These are phyloP conservation scores for Lizanozyma gosingica DNA, from an alignment of 1,139 yeast genomes.

Conservation along the genomic window DNA sequence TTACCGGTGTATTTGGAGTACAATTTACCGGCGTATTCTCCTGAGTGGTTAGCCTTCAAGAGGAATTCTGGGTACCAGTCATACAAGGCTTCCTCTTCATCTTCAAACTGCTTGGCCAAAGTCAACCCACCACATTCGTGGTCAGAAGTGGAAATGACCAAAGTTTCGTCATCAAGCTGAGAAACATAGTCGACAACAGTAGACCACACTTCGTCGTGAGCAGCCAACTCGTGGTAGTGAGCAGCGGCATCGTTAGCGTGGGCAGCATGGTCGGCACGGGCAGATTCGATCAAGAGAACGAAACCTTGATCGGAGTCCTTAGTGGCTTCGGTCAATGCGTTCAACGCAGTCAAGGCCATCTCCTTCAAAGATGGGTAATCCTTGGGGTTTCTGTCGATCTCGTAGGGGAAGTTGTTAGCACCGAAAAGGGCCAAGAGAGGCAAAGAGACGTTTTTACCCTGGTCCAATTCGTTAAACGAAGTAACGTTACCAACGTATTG, in stretches of 20 bases:
- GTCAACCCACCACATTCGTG: conserved; percentile 27
- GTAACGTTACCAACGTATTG: conserved; percentile 16
- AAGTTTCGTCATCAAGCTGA: conserved; percentile 15
- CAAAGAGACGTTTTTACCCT: conserved; percentile 15
- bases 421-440: conserved; percentile 21
- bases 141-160: conserved; percentile 19
- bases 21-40: conserved; percentile 16
- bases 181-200: conserved; percentile 17
- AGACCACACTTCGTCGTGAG: conserved; percentile 19
- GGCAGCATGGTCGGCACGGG: conserved; percentile 22
- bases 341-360: conserved; percentile 17
- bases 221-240: conserved; percentile 13
- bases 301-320: conserved; percentile 17
- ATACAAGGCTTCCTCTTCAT: conserved; percentile 9
- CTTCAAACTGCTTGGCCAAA: conserved; percentile 25
- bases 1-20: conserved; percentile 1
- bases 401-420: conserved; percentile 18
- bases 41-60: conserved; percentile 17
- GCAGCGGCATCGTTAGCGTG: conserved; percentile 24
- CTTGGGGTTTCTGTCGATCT: conserved; percentile 15
- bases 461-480: conserved; percentile 13
- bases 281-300: conserved; percentile 19
- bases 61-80: conserved; percentile 19
- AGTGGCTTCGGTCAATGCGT: conserved; percentile 17
- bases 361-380: conserved; percentile 18